A percentile compares a stretch with the other conserved stretches of the same genome.
Evolutionary conservation across 768 basidiomycete species (phyloP).

Genomic region (Leccinum uliginosum): DNA sequence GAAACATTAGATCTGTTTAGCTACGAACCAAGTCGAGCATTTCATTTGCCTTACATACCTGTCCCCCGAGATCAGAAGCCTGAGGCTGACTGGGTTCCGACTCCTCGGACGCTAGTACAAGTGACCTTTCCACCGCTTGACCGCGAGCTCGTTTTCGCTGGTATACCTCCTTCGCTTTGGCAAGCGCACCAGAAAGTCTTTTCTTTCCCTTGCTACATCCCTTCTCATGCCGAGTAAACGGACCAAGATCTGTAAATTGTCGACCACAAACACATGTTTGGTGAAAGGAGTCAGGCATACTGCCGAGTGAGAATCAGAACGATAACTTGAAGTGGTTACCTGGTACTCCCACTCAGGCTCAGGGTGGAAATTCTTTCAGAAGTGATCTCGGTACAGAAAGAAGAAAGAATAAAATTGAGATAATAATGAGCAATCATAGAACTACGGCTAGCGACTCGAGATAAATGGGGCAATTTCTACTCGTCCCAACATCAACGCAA

Average conservation of each 20-base stretch:
- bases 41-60: not conserved
- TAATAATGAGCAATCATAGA: no score
- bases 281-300: not conserved
- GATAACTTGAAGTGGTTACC: not conserved
- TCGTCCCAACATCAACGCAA: no score
- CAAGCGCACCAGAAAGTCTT: not conserved
- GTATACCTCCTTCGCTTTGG: not conserved
- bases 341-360: not conserved
- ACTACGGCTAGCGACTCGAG: no score
- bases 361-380: not conserved
- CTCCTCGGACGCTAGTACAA: not conserved
- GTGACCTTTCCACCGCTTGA: not conserved
- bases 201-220: not conserved
- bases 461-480: no score
- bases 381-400: not conserved
- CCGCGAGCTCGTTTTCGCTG: not conserved
- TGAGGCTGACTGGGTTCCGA: not conserved
- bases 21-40: not conserved
- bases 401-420: not conserved
- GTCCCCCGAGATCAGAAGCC: no score
- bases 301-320: not conserved
- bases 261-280: not conserved
- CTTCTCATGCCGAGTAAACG: not conserved
- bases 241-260: not conserved
- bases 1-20: not conserved